These are phyloP conservation scores for Boletus huronensis DNA, from an alignment of 768 basidiomycete genomes.

Conservation along the genomic window DNA sequence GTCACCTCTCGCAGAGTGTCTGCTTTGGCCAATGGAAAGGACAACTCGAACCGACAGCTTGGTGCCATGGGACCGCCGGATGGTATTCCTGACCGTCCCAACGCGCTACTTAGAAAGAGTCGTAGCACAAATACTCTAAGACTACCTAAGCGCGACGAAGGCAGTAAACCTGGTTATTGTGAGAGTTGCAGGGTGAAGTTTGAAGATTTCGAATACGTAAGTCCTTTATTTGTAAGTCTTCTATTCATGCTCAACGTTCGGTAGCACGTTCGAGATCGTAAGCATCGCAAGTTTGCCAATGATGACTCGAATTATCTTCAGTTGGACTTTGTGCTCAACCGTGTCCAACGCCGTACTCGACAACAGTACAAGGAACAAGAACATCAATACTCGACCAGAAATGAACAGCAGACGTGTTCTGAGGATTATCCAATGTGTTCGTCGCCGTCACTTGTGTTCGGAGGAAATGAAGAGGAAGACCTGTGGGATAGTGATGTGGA, in stretches of 20 bases:
- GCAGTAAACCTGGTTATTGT: conserved; percentile 92
- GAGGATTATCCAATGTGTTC: conserved; percentile 24
- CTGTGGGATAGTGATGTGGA: conserved; percentile 22
- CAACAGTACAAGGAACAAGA: conserved; percentile 29
- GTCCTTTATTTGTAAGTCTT: conserved; percentile 7
- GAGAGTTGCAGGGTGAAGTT: conserved; percentile 94
- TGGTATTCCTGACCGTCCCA: conserved; percentile 50
- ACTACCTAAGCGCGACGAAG: conserved; percentile 78
- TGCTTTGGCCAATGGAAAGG: conserved; percentile 25
- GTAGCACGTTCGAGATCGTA: conserved; percentile 71
- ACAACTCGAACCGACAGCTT: conserved; percentile 25
- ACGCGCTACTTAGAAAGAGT: conserved; percentile 60
- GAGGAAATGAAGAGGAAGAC: conserved; percentile 16
- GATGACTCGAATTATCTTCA: conserved; percentile 74
- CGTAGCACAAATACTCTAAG: conserved; percentile 76
- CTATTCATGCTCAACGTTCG: conserved; percentile 1
- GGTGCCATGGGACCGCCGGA: conserved; percentile 67
- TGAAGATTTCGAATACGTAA: conserved; percentile 77
- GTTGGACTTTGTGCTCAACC: conserved; percentile 70
- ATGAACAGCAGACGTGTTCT: conserved; percentile 11
- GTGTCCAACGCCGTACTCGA: conserved; percentile 49
- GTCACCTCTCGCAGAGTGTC: conserved; percentile 59
- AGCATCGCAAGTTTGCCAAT: conserved; percentile 78
- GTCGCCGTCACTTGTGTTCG: conserved; percentile 11
- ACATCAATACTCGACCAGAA: conserved; percentile 2